A percentile compares a stretch with the other conserved stretches of the same genome.
Conservation (phyloP, 306 rosid genomes). For the Trichosanthes cucumerina region DNA sequence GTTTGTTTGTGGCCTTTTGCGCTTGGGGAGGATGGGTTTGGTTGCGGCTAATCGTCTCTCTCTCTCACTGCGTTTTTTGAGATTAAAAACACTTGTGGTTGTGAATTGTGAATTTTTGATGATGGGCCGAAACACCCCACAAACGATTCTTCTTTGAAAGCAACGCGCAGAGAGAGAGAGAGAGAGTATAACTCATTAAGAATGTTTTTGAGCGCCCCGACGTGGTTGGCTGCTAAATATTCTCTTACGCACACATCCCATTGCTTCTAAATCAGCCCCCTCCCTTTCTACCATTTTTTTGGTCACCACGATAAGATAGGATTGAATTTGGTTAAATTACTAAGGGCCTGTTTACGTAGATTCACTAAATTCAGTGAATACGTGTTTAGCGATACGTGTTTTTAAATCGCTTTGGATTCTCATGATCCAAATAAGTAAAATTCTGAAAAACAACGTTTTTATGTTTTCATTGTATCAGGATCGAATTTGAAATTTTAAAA, state of each 20-base stretch:
- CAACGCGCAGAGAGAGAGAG: not conserved
- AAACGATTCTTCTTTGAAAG: not conserved
- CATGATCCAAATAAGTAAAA: no score
- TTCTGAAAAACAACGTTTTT: no score
- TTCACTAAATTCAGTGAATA: no score
- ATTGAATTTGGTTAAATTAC: no score
- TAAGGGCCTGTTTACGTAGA: no score
- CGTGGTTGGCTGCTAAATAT: not conserved
- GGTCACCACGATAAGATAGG: no score
- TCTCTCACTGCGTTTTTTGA: not conserved
- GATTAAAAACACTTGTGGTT: not conserved
- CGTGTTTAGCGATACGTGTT: no score
- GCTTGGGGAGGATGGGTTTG: not conserved
- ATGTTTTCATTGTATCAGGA: no score
- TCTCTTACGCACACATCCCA: not conserved
- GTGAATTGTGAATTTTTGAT: not conserved
- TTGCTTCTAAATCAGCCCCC: not conserved
- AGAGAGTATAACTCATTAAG: not conserved
- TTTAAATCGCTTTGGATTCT: no score
- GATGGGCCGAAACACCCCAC: not conserved
- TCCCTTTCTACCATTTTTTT: no score
- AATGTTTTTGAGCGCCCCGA: not conserved
- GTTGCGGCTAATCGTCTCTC: not conserved
- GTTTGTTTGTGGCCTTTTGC: conserved; percentile 12
- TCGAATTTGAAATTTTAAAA: no score